Conservation (phyloP, 2,329 filamentous ascomycete species). For the Aspergillus fructus region DNA sequence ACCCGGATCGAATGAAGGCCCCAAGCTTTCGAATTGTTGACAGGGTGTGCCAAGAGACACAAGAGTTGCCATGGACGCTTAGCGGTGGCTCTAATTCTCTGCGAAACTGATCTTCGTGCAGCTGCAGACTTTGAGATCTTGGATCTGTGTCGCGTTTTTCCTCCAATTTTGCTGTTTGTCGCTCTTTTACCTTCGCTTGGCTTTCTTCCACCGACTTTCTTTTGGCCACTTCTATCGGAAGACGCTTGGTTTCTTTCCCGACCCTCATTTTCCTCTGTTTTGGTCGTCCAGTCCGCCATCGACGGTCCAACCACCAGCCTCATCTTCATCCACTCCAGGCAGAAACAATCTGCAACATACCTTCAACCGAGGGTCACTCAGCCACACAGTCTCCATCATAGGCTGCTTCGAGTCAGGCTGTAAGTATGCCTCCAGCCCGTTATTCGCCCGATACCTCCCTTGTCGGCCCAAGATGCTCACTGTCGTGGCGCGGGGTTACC, state of each 20-base stretch:
- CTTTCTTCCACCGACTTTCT: neutral
- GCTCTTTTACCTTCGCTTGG: neutral
- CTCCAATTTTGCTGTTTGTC: neutral
- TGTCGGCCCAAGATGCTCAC: neutral
- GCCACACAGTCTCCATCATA: neutral
- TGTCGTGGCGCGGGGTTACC: neutral
- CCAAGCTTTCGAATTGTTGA: neutral
- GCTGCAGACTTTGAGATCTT: neutral
- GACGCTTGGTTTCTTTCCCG: neutral
- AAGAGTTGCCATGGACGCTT: conserved; percentile 8
- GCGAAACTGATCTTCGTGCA: neutral
- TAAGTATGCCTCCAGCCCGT: neutral
- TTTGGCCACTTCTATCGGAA: neutral
- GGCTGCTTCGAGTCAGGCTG: neutral
- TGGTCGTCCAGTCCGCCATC: neutral
- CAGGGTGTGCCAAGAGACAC: neutral
- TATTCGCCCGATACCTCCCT: neutral
- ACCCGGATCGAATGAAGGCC: neutral
- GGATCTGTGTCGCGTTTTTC: neutral
- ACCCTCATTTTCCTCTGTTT: neutral
- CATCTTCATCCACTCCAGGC: conserved; percentile 1
- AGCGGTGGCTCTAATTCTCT: neutral
- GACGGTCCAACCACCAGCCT: neutral
- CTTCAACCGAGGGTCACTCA: neutral
- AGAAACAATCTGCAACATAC: neutral